Conservation (phyloP, 768 basidiomycete species). For the Gyrodon lividus region DNA sequence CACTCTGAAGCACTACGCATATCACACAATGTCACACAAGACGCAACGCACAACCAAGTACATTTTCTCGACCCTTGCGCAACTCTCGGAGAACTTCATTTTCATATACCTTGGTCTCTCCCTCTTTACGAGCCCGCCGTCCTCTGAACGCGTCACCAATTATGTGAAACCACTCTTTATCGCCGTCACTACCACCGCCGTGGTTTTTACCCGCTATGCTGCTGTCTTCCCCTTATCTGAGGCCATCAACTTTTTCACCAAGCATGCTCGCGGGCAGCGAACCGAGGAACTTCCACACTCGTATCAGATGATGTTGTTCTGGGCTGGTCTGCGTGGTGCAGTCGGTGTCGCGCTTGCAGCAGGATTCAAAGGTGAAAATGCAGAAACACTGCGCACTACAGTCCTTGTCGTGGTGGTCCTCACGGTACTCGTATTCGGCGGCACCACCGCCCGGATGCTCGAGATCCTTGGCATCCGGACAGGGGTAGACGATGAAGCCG, state of each 20-base stretch:
- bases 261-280: slow-evolving; percentile 80
- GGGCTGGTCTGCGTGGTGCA: slow-evolving; percentile 95
- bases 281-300: slow-evolving; percentile 93
- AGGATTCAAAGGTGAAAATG: slow-evolving; percentile 92
- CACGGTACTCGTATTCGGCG: slow-evolving; percentile 92
- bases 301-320: slow-evolving; percentile 99
- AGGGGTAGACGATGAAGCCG: slow-evolving; percentile 92
- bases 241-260: slow-evolving; percentile 89
- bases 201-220: slow-evolving; percentile 91
- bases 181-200: slow-evolving; percentile 84
- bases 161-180: slow-evolving; percentile 97
- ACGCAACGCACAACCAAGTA: slow-evolving; percentile 95
- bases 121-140: slow-evolving; percentile 88
- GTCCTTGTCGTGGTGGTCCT: slow-evolving; percentile 95
- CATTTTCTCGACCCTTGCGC: slow-evolving; percentile 91
- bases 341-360: slow-evolving; percentile 97
- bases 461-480: slow-evolving; percentile 95
- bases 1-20: slow-evolving; percentile 99
- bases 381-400: slow-evolving; percentile 86
- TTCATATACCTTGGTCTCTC: slow-evolving; percentile 98
- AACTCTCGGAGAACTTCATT: slow-evolving; percentile 97
- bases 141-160: slow-evolving; percentile 69
- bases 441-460: slow-evolving; percentile 96
- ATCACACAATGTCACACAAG: slow-evolving; percentile 96
- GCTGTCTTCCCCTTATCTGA: slow-evolving; percentile 96